Conservation (phyloP, 1,284 basidiomycete species). For the Agaricales sp. region DNA sequence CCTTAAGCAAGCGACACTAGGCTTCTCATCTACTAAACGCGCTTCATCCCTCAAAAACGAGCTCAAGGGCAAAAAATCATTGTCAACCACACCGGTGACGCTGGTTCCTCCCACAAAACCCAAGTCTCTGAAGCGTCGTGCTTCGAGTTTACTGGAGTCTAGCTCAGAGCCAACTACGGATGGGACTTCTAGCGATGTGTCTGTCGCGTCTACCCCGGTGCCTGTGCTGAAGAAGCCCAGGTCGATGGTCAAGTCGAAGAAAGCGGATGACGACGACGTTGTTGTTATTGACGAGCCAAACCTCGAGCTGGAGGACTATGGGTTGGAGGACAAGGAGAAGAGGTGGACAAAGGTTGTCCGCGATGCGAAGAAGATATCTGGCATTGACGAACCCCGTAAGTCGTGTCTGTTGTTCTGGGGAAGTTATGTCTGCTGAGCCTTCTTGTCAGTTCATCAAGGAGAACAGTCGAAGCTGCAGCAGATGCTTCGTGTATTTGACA, state of each 20-base stretch:
- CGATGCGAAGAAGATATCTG: conserved; percentile 39
- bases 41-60: conserved; percentile 21
- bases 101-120: too few species aligned
- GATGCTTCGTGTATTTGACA: conserved; percentile 74
- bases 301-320: conserved; percentile 17
- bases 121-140: conserved; percentile 11
- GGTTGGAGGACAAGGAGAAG: conserved; percentile 33
- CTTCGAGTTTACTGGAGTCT: conserved; percentile 6
- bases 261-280: conserved; percentile 11
- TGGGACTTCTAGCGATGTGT: not conserved
- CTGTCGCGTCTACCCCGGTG: not conserved
- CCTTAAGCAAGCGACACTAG: conserved; percentile 37
- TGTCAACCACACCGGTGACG: conserved; percentile 8
- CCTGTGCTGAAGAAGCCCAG: not conserved
- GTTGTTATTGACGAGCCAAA: conserved; percentile 12
- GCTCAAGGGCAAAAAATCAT: conserved; percentile 22
- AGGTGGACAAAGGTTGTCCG: conserved; percentile 43
- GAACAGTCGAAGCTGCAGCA: conserved; percentile 54
- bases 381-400: conserved; percentile 34
- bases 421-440: conserved; percentile 1
- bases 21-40: conserved; percentile 40
- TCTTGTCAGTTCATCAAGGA: conserved; percentile 50
- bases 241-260: conserved; percentile 8
- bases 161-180: conserved; percentile 1
- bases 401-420: not conserved